phyloP scores from a whole-genome alignment of 2,329 filamentous ascomycete genomes.

The Fusarium sarcochroum region DNA sequence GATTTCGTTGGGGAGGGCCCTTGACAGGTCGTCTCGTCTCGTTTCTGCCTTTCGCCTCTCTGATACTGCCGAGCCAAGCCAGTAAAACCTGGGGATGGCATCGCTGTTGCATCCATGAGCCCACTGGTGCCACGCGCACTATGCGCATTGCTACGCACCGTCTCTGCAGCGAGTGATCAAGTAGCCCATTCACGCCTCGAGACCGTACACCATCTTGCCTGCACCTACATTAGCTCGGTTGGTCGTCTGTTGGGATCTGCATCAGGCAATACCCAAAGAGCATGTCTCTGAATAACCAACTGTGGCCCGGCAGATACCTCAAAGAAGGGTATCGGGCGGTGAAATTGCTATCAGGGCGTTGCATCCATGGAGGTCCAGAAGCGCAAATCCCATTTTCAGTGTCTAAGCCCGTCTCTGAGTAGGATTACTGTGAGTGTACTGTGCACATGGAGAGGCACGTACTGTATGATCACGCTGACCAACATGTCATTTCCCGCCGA shows the following conservation, averaged over 20 bases:
- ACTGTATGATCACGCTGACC: conserved; percentile 48
- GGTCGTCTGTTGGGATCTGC: conserved; percentile 46
- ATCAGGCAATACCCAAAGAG: conserved; percentile 31
- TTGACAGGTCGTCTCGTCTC: conserved; percentile 21
- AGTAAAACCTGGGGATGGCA: conserved; percentile 43
- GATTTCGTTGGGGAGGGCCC: conserved; percentile 38
- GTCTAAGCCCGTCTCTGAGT: conserved; percentile 26
- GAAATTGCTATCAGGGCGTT: conserved; percentile 42
- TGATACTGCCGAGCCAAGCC: conserved; percentile 29
- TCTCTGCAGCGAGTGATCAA: conserved; percentile 25
- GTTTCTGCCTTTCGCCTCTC: conserved; percentile 12
- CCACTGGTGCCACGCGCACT: conserved; percentile 49
- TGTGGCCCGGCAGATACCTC: conserved; percentile 34
- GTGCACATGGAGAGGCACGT: conserved; percentile 16
- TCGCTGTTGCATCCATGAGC: conserved; percentile 32
- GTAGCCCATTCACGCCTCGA: conserved; percentile 44
- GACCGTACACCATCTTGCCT: conserved; percentile 44
- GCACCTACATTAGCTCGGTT: conserved; percentile 28
- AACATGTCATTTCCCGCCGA: conserved; percentile 47
- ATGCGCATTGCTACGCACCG: conserved; percentile 30
- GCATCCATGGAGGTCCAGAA: conserved; percentile 42
- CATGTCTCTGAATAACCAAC: conserved; percentile 25
- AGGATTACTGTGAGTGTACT: conserved; percentile 13
- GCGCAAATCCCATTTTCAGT: conserved; percentile 34
- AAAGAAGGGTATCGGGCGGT: conserved; percentile 41